Percentiles rank a stretch among this genome's conserved stretches.
Evolutionary conservation across 352 stramenopile genomes (phyloP).

Genomic region (Blastocystis sp.): DNA sequence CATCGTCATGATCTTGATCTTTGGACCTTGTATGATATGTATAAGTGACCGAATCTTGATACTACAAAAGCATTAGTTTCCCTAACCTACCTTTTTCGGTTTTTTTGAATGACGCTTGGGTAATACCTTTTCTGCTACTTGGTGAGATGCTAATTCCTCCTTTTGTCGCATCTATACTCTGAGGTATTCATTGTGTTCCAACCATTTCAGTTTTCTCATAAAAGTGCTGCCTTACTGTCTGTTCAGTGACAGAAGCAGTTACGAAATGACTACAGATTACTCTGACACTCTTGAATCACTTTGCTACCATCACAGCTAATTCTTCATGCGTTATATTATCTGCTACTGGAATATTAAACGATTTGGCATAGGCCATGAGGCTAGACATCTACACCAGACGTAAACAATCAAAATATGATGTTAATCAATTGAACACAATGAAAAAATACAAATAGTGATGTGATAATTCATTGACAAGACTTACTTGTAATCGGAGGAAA

Average conservation of each 20-base stretch:
- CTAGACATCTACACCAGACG: not conserved
- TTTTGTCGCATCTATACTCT: not conserved
- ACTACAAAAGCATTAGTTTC: too few relatives aligned
- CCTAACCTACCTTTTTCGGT: not conserved
- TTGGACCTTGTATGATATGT: too few relatives aligned
- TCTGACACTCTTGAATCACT: not conserved
- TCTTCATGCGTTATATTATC: not conserved
- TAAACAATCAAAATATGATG: too few relatives aligned
- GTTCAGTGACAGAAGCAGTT: not conserved
- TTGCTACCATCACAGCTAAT: not conserved
- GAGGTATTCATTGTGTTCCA: not conserved
- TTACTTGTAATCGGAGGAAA: not conserved
- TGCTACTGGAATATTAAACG: not conserved
- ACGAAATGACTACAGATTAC: not conserved
- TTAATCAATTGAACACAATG: too few relatives aligned
- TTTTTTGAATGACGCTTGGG: not conserved
- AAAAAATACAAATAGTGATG: not conserved
- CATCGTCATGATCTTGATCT: slow-evolving; percentile 48
- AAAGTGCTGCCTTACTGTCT: not conserved
- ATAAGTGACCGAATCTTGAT: too few relatives aligned
- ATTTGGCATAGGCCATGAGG: not conserved
- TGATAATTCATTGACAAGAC: not conserved
- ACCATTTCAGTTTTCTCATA: not conserved
- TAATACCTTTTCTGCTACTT: not conserved
- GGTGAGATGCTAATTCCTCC: not conserved